phyloP scores from a whole-genome alignment of 2,329 filamentous ascomycete genomes.

The Pseudofabraea citricarpa region DNA sequence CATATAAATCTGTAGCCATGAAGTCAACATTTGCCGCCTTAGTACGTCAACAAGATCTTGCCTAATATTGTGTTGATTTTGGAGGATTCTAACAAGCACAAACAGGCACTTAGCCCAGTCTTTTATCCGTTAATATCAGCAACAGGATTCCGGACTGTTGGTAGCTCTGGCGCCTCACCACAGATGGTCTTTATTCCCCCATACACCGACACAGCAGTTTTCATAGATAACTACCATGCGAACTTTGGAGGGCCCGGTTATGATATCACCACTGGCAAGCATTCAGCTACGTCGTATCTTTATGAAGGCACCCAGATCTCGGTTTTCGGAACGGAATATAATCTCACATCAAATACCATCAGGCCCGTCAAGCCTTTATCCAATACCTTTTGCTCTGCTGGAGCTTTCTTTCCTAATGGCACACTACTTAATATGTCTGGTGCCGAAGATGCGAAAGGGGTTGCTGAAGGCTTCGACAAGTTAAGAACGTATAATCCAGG shows the following conservation, averaged over 20 bases:
- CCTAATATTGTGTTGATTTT: not conserved
- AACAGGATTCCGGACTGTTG: slow-evolving; percentile 1
- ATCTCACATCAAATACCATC: not conserved
- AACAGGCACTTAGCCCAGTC: not conserved
- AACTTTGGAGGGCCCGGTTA: slow-evolving; percentile 2
- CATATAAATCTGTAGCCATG: not conserved
- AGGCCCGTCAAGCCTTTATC: not conserved
- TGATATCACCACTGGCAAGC: not conserved
- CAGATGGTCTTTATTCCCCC: slow-evolving; percentile 4
- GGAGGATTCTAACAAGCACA: not conserved
- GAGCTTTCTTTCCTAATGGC: slow-evolving; percentile 2
- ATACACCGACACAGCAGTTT: slow-evolving; percentile 2
- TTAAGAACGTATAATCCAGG: slow-evolving; percentile 2
- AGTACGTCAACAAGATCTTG: not conserved
- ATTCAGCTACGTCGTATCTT: not conserved
- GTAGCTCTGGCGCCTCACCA: not conserved
- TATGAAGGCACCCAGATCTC: not conserved
- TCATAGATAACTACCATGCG: slow-evolving; percentile 3
- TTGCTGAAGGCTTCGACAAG: slow-evolving; percentile 5
- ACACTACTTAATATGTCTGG: slow-evolving; percentile 2
- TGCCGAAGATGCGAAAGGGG: not conserved
- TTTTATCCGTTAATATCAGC: not conserved
- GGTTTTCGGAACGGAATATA: slow-evolving; percentile 2
- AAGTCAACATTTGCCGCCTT: not conserved
- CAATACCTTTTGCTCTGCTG: slow-evolving; percentile 3